phyloP scores from a whole-genome alignment of 208 protist species.

The Leishmania lainsoni region DNA sequence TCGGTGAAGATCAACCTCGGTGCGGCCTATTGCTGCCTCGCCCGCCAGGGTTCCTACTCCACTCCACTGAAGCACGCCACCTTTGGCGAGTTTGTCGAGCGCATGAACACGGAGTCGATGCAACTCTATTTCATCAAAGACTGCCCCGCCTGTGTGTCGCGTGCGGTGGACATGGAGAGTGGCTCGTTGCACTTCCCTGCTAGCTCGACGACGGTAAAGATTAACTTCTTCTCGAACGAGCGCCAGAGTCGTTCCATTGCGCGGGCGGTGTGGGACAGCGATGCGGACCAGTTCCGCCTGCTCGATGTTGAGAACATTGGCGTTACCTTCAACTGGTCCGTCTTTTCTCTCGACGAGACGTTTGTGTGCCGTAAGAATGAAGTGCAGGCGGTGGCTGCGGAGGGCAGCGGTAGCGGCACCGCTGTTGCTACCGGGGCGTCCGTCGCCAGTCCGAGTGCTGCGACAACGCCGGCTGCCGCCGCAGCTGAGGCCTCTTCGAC shows the following conservation, averaged over 20 bases:
- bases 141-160: constrained; percentile 77
- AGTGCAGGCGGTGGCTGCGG: constrained; percentile 6
- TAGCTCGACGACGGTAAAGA: constrained; percentile 70
- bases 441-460: not conserved
- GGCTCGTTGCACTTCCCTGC: constrained; percentile 70
- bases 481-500: not conserved
- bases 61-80: constrained; percentile 81
- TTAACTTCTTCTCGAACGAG: constrained; percentile 87
- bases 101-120: constrained; percentile 87
- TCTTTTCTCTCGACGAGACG: constrained; percentile 87
- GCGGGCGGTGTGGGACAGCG: constrained; percentile 79
- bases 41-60: constrained; percentile 72
- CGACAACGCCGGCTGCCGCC: not conserved
- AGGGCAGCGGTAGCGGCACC: not conserved
- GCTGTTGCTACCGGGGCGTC: not conserved
- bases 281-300: constrained; percentile 72
- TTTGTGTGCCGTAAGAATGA: constrained; percentile 33
- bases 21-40: constrained; percentile 82
- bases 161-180: constrained; percentile 79
- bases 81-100: constrained; percentile 83
- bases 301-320: constrained; percentile 86
- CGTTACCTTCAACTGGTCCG: constrained; percentile 79
- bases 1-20: constrained; percentile 80
- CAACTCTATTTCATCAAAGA: constrained; percentile 89
- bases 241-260: constrained; percentile 74